Evolutionary conservation across 768 basidiomycete species (phyloP).

Genomic region (Daedalea quercina): DNA sequence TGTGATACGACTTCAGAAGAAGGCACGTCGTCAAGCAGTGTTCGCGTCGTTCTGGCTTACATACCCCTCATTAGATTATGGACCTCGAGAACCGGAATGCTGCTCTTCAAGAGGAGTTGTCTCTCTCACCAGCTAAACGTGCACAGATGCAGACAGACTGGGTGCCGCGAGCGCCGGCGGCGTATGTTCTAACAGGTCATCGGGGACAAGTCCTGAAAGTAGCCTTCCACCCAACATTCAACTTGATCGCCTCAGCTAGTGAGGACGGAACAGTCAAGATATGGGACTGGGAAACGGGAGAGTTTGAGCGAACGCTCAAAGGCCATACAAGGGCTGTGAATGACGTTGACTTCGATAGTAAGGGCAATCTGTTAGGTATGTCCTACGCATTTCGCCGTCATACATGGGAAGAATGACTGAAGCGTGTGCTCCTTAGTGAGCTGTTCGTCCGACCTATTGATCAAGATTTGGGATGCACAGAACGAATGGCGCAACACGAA

Average conservation of each 20-base stretch:
- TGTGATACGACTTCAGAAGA: slow-evolving; percentile 93
- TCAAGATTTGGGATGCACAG: slow-evolving; percentile 51
- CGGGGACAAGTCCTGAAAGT: slow-evolving; percentile 28
- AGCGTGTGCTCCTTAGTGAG: slow-evolving; percentile 68
- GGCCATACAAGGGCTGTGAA: slow-evolving; percentile 53
- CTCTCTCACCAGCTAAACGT: slow-evolving; percentile 41
- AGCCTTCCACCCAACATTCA: slow-evolving; percentile 53
- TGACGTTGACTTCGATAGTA: slow-evolving; percentile 51
- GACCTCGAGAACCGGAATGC: slow-evolving; percentile 85
- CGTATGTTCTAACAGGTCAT: slow-evolving; percentile 59
- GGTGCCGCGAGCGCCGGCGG: slow-evolving; percentile 82
- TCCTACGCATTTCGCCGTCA: slow-evolving; percentile 60
- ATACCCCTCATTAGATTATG: slow-evolving; percentile 62
- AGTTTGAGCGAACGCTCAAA: slow-evolving; percentile 52
- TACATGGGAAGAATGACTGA: slow-evolving; percentile 45
- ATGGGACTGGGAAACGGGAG: slow-evolving; percentile 60
- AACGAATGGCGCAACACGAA: slow-evolving; percentile 51
- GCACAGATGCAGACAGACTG: slow-evolving; percentile 72
- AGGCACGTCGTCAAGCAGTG: slow-evolving; percentile 40
- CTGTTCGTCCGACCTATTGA: slow-evolving; percentile 47
- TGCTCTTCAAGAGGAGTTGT: slow-evolving; percentile 67
- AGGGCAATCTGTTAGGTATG: slow-evolving; percentile 46
- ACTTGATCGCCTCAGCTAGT: slow-evolving; percentile 42
- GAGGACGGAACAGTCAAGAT: slow-evolving; percentile 52
- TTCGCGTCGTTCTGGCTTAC: background rate